Conservation (phyloP, 2,329 filamentous ascomycete species). For the Cladosporium velox region DNA sequence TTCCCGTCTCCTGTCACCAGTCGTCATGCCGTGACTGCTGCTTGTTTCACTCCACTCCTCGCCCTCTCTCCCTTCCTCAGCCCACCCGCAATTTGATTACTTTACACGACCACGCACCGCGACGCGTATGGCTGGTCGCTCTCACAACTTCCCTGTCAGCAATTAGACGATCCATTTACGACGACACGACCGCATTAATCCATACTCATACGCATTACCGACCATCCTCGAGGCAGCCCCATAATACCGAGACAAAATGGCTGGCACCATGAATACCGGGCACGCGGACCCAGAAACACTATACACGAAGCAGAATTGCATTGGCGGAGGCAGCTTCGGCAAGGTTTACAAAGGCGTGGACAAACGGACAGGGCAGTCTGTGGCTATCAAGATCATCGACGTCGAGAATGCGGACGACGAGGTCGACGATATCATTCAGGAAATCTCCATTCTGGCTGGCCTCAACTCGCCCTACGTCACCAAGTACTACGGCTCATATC, state of each 20-base stretch:
- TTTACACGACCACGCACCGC: neutral
- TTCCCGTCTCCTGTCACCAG: neutral
- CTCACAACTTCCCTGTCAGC: neutral
- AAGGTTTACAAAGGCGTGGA: conserved; percentile 99
- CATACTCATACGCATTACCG: neutral
- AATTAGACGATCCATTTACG: conserved; percentile 7
- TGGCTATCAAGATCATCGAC: conserved; percentile 98
- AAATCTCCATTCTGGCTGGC: conserved; percentile 95
- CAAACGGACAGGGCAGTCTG: conserved; percentile 86
- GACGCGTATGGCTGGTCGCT: neutral
- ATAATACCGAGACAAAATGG: conserved; percentile 24
- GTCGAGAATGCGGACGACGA: conserved; percentile 99
- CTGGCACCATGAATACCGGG: conserved; percentile 42
- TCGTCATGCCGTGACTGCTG: conserved; percentile 16
- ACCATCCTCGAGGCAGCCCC: neutral
- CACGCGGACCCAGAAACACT: conserved; percentile 81
- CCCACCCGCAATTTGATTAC: neutral
- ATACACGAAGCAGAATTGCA: conserved; percentile 74
- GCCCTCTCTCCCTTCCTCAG: neutral
- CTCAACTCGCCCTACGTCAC: conserved; percentile 95
- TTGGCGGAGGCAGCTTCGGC: conserved; percentile 95
- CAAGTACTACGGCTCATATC: conserved; percentile 95
- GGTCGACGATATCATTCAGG: conserved; percentile 98
- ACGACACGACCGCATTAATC: conserved; percentile 19
- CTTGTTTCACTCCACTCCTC: neutral